Conservation (phyloP, 2,329 filamentous ascomycete species). For the Leptographium flavum region DNA sequence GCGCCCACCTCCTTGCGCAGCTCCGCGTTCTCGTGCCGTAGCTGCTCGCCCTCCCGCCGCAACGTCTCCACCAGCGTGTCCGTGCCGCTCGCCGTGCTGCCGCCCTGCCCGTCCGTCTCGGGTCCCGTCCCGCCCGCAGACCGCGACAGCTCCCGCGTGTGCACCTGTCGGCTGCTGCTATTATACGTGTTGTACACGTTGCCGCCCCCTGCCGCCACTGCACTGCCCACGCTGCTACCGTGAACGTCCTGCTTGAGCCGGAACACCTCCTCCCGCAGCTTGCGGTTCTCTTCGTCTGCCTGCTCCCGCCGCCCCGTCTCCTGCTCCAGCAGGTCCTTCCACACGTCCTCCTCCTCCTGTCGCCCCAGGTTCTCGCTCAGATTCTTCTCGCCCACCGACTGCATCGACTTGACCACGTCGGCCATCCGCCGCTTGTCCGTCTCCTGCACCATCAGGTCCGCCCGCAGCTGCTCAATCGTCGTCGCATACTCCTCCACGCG, state of each 20-base stretch:
- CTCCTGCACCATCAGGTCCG: constrained; percentile 66
- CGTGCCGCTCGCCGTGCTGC: constrained; percentile 36
- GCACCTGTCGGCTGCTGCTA: constrained; percentile 41
- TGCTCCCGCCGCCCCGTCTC: constrained; percentile 83
- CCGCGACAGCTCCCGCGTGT: not conserved
- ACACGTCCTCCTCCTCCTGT: constrained; percentile 64
- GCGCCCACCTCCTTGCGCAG: constrained; percentile 83
- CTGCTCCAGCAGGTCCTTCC: constrained; percentile 87
- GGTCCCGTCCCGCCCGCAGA: constrained; percentile 13
- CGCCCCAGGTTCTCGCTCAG: constrained; percentile 27
- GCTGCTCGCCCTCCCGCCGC: constrained; percentile 52
- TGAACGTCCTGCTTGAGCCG: constrained; percentile 49
- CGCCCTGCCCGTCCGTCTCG: constrained; percentile 28
- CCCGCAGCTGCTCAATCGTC: constrained; percentile 68
- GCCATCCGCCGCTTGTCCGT: constrained; percentile 76
- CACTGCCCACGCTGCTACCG: constrained; percentile 10
- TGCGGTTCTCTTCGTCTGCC: constrained; percentile 75
- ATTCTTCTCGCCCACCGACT: constrained; percentile 41
- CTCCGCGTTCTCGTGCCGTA: constrained; percentile 86
- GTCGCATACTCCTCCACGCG: constrained; percentile 71
- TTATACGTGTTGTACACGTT: constrained; percentile 49
- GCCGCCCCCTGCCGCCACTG: no score
- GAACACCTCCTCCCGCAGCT: constrained; percentile 70
- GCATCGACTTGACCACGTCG: constrained; percentile 55
- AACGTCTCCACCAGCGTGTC: constrained; percentile 67